Percentiles rank a stretch among this genome's conserved stretches.
phyloP scores from a whole-genome alignment of 2,329 filamentous ascomycete genomes.

The Zasmidium citrigriseum region DNA sequence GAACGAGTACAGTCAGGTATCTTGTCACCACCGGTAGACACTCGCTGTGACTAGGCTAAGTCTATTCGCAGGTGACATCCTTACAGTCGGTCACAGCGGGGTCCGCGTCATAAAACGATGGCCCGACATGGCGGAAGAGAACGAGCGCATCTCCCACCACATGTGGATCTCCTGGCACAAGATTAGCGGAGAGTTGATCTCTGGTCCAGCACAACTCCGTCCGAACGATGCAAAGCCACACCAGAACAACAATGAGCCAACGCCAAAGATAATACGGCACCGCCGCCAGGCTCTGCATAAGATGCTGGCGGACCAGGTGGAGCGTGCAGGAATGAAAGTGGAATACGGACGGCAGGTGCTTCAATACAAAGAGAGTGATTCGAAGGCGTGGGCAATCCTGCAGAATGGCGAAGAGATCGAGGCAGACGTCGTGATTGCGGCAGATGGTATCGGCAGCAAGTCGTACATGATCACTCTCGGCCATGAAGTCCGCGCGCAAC shows the following conservation, averaged over 20 bases:
- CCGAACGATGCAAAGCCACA: background rate
- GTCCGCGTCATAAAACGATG: background rate
- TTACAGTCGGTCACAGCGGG: background rate
- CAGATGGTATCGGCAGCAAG: constrained; percentile 14
- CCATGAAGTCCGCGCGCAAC: background rate
- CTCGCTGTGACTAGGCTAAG: background rate
- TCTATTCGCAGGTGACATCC: background rate
- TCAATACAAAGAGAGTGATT: background rate
- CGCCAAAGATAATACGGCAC: background rate
- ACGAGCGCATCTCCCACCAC: background rate
- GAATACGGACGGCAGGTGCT: background rate
- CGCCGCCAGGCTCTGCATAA: background rate
- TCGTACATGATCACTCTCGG: background rate
- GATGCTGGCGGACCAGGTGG: background rate
- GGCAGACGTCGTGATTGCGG: background rate
- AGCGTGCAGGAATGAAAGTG: background rate
- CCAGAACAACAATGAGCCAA: background rate
- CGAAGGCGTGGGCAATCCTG: background rate
- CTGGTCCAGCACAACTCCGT: background rate
- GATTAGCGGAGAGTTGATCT: background rate
- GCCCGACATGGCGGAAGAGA: background rate
- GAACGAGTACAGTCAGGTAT: background rate
- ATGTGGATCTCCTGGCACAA: constrained; percentile 3
- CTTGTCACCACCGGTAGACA: background rate
- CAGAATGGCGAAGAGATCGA: background rate